Base-by-base conservation (phyloP, 495 filamentous ascomycete genomes). In the Tuber brumale region DNA sequence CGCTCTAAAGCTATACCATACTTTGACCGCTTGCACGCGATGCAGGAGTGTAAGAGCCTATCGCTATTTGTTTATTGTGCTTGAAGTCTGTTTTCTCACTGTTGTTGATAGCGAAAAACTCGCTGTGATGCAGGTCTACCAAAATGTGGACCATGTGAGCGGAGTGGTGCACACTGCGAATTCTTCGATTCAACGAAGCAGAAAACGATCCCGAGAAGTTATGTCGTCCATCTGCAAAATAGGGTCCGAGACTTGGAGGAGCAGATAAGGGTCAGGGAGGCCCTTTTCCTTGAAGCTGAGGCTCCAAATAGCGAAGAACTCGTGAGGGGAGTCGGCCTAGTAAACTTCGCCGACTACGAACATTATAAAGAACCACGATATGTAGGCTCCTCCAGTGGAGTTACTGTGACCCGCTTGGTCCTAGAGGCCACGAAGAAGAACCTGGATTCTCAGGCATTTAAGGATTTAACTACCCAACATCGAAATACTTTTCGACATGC, bases 121-220 rank as follows among this genome's bases (percentile, higher is more conserved):
- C 89, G 92, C 86, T 98, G 95, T 84, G 95, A 97, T 84, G 91
- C 94, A 41, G 91, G 92, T 23, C 89, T 98, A 70, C 95, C 95
- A 66, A 90, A 91, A 83, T 98, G 95, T 84, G 88, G 90, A n/a
- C 93, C 94, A 21, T 98, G 95, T 87, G 93, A 97, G 85, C 89
- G 94, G 77, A 94, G 92, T 76, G 94, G 94, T 80, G 90, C 93
- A 57, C 88, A 88, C 76, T 98, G 95, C 87, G 94, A 97, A 80
- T 98, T 97, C 85, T 97, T 90, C 84, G 95, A 98, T 84, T 92
- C 93, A 2, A 87, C 92, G 70, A 93, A 93, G 83, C 89, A 89
- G 77, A 88, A 86, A 78, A 93, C 89, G 76, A 92, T 97, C 77
- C 89, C 92, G 70, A 89, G 95, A 72, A 90, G 88, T 76, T 97